Conservation (phyloP, 2,329 filamentous ascomycete genomes). For the Cadophora sp. region DNA sequence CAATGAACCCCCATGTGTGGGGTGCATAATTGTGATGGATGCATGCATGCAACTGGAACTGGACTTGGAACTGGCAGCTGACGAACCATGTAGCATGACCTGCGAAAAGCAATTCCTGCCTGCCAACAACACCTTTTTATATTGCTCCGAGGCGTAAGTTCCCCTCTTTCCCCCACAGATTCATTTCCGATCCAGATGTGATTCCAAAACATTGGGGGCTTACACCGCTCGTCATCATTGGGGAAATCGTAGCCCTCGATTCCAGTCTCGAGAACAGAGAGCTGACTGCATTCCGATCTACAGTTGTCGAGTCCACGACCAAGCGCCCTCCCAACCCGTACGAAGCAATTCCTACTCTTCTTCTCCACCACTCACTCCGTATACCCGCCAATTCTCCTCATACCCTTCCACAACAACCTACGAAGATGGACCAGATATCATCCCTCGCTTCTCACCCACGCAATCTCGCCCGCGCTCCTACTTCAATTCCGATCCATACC, state of each 20-base stretch:
- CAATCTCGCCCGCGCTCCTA: constrained; percentile 64
- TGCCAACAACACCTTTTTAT: constrained; percentile 62
- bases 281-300: not conserved
- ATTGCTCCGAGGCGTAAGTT: constrained; percentile 69
- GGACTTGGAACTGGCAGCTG: constrained; percentile 31
- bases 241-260: not conserved
- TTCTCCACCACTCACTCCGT: constrained; percentile 45
- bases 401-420: constrained; percentile 50
- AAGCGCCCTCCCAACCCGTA: constrained; percentile 32
- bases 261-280: not conserved
- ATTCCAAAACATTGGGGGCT: not conserved
- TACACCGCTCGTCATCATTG: constrained; percentile 8
- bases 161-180: constrained; percentile 23
- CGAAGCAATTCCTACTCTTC: constrained; percentile 34
- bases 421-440: constrained; percentile 64
- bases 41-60: constrained; percentile 19
- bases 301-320: constrained; percentile 42
- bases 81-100: constrained; percentile 59
- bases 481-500: constrained; percentile 55
- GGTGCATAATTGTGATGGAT: not conserved
- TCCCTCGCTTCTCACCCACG: constrained; percentile 68
- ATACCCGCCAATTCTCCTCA: constrained; percentile 40
- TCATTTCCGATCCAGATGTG: constrained; percentile 4
- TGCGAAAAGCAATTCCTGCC: constrained; percentile 72
- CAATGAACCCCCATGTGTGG: not conserved